A percentile compares a stretch with the other conserved stretches of the same genome.
Evolutionary conservation across 2,329 filamentous ascomycete species (phyloP).

Genomic region (Pleurostoma richardsiae): DNA sequence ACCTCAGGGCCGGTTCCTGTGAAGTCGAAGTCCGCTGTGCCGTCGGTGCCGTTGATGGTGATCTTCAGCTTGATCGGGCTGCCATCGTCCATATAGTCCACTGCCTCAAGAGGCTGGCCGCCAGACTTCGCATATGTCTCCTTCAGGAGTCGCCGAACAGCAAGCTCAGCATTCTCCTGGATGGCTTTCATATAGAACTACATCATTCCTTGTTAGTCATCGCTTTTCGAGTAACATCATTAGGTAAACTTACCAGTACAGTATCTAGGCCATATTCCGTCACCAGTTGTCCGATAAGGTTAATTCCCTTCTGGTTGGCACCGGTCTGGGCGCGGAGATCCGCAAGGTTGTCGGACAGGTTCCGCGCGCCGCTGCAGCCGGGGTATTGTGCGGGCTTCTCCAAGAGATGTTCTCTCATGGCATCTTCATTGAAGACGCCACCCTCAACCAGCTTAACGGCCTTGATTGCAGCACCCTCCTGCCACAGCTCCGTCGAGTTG

Average conservation of each 20-base stretch:
- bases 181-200: slow-evolving; percentile 38
- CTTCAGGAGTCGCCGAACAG: slow-evolving; percentile 27
- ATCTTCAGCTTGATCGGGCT: slow-evolving; percentile 19
- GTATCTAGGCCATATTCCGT: slow-evolving; percentile 65
- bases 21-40: slow-evolving; percentile 68
- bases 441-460: slow-evolving; percentile 60
- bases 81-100: slow-evolving; percentile 69
- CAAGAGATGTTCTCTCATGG: slow-evolving; percentile 59
- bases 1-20: slow-evolving; percentile 65
- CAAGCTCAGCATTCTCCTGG: not conserved
- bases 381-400: slow-evolving; percentile 61
- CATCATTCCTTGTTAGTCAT: not conserved
- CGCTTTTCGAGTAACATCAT: not conserved
- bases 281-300: slow-evolving; percentile 61
- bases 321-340: slow-evolving; percentile 70
- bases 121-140: slow-evolving; percentile 57
- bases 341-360: slow-evolving; percentile 66
- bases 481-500: slow-evolving; percentile 47
- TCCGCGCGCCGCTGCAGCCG: slow-evolving; percentile 64
- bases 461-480: slow-evolving; percentile 48
- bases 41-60: slow-evolving; percentile 56
- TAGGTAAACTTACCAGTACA: slow-evolving; percentile 30
- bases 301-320: slow-evolving; percentile 69
- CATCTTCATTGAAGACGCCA: slow-evolving; percentile 63
- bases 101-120: slow-evolving; percentile 58